Percentiles rank a stretch among this genome's conserved stretches.
These are phyloP conservation scores for Luffa aegyptiaca DNA, from an alignment of 306 rosid genomes.

Conservation along the genomic window DNA sequence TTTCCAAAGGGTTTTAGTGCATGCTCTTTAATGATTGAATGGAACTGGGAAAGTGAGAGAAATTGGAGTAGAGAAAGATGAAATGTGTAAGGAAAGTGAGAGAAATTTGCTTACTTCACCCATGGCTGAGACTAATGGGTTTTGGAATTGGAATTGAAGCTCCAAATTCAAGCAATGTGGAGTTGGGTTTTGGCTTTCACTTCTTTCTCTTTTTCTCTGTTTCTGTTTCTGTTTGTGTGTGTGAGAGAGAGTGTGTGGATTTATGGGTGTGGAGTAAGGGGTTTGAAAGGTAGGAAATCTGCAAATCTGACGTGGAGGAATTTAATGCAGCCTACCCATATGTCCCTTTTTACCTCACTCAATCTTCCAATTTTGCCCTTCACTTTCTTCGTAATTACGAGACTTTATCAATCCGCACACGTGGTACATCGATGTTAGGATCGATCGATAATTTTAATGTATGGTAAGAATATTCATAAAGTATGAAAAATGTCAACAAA, in stretches of 20 bases:
- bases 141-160: slow-evolving; percentile 8
- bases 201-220: background rate
- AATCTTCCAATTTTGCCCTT: slow-evolving; percentile 6
- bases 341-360: slow-evolving; percentile 22
- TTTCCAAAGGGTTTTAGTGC: background rate
- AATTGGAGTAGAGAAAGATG: background rate
- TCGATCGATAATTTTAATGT: background rate
- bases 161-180: background rate
- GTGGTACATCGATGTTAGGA: background rate
- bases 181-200: background rate
- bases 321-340: slow-evolving; percentile 26
- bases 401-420: background rate
- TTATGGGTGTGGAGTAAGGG: slow-evolving; percentile 1
- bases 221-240: slow-evolving; percentile 3
- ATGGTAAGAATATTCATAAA: background rate
- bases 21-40: background rate
- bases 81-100: background rate
- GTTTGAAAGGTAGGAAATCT: slow-evolving; percentile 26
- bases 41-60: background rate
- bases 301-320: slow-evolving; percentile 47
- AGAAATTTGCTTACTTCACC: slow-evolving; percentile 54
- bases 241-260: background rate
- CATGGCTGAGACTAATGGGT: slow-evolving; percentile 24
- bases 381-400: background rate
- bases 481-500: background rate